Conservation (phyloP, 495 filamentous ascomycete species). For the Aspergillus carlsbadensis region DNA sequence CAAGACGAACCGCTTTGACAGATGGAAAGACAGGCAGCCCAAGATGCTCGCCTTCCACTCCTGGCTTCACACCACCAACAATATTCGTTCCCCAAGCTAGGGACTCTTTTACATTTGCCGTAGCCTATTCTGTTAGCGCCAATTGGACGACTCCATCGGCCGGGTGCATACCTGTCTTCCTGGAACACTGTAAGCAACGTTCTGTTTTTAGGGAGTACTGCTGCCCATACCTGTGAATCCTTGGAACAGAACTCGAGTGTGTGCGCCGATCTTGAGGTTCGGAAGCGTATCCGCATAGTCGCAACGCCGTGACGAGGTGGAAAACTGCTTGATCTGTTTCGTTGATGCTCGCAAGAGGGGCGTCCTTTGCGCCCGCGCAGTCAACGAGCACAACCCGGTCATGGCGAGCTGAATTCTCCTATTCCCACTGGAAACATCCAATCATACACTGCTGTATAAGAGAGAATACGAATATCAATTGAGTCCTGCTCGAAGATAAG, state of each 20-base stretch:
- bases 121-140: constrained; percentile 51
- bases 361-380: constrained; percentile 16
- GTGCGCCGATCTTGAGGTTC: constrained; percentile 73
- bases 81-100: constrained; percentile 85
- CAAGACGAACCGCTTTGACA: constrained; percentile 56
- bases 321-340: constrained; percentile 33
- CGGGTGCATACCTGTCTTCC: constrained; percentile 34
- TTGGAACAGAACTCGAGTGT: constrained; percentile 84
- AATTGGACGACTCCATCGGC: not conserved
- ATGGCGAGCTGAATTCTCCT: not conserved
- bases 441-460: too few relatives aligned
- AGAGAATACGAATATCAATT: not conserved
- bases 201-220: too few relatives aligned
- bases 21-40: constrained; percentile 76
- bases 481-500: not conserved
- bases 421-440: too few relatives aligned
- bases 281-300: constrained; percentile 64
- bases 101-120: constrained; percentile 78
- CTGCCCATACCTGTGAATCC: constrained; percentile 82
- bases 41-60: constrained; percentile 73
- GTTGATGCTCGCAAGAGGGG: constrained; percentile 5
- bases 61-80: constrained; percentile 81
- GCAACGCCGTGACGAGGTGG: constrained; percentile 30
- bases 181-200: constrained; percentile 23
- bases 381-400: constrained; percentile 17